Evolutionary conservation across 139 green algal species (phyloP).

Genomic region (Coccomyxa sp.): DNA sequence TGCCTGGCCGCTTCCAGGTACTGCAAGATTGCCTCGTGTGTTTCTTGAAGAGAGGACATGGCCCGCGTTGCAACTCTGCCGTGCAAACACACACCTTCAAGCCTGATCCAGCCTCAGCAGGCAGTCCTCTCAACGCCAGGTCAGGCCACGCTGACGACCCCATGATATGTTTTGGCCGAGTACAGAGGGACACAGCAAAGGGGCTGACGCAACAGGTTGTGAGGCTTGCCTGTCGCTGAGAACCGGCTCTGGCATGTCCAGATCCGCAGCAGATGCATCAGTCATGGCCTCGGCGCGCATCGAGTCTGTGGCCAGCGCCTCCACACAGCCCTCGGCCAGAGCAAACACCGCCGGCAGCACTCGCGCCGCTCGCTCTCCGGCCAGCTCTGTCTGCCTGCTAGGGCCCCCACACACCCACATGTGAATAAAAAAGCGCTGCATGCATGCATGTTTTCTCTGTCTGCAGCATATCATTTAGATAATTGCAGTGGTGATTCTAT

Average conservation of each 20-base stretch:
- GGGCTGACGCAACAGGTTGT: too few species aligned
- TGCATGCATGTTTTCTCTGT: too few species aligned
- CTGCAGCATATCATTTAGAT: too few species aligned
- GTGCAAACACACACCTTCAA: neutral
- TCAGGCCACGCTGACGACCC: too few species aligned
- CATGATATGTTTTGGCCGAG: too few species aligned
- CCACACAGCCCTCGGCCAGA: conserved; percentile 42
- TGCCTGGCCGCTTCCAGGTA: conserved; percentile 37
- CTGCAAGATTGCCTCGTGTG: conserved; percentile 44
- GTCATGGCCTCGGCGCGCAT: conserved; percentile 7
- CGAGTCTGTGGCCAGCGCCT: conserved; percentile 41
- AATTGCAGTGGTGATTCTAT: too few species aligned
- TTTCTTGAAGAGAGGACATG: conserved; percentile 25
- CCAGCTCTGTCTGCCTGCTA: conserved; percentile 1
- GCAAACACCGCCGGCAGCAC: conserved; percentile 43
- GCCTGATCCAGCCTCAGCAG: neutral
- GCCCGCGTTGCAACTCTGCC: conserved; percentile 18
- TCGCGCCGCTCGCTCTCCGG: conserved; percentile 29
- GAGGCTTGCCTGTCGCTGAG: too few species aligned
- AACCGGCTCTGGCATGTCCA: too few species aligned
- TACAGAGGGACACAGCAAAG: too few species aligned
- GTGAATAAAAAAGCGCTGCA: too few species aligned
- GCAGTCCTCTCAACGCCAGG: too few species aligned
- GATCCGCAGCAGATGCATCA: too few species aligned
- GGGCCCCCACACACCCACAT: neutral